phyloP scores from a whole-genome alignment of 306 rosid species.

The Acacia confusa region DNA sequence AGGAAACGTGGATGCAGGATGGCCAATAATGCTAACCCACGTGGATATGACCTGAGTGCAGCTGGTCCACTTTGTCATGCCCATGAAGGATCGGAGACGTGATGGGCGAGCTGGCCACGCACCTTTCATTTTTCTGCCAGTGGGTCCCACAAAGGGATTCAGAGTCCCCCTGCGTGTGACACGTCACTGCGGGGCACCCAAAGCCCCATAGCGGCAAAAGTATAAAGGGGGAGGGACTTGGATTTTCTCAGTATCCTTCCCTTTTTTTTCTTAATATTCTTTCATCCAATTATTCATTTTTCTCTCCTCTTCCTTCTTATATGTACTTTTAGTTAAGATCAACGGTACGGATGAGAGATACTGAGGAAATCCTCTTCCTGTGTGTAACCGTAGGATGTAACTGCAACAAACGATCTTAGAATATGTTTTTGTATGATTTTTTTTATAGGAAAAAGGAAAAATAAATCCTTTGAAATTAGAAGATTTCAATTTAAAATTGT shows the following conservation, averaged over 20 bases:
- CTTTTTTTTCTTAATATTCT: too few species aligned
- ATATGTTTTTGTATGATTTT: too few species aligned
- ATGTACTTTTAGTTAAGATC: too few species aligned
- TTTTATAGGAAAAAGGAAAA: too few species aligned
- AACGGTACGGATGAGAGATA: too few species aligned
- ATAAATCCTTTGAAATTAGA: too few species aligned
- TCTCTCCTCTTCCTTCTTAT: too few species aligned
- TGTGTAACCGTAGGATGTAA: neutral
- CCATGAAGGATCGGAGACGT: neutral
- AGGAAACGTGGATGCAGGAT: neutral
- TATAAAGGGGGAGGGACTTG: neutral
- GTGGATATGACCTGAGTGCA: neutral
- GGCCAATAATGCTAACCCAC: neutral
- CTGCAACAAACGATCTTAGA: too few species aligned
- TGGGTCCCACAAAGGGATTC: neutral
- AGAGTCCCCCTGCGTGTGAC: neutral
- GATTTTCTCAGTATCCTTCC: too few species aligned
- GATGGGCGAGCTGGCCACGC: constrained; percentile 19
- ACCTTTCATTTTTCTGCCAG: neutral
- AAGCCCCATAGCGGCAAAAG: neutral
- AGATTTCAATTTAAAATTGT: too few species aligned
- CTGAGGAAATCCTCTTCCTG: too few species aligned
- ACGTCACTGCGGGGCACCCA: neutral
- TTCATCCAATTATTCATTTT: too few species aligned
- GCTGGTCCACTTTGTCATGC: neutral